Percentiles rank a stretch among this genome's conserved stretches.
Conservation (phyloP, 108 stramenopile species). For the Stephanodiscus triporus region DNA sequence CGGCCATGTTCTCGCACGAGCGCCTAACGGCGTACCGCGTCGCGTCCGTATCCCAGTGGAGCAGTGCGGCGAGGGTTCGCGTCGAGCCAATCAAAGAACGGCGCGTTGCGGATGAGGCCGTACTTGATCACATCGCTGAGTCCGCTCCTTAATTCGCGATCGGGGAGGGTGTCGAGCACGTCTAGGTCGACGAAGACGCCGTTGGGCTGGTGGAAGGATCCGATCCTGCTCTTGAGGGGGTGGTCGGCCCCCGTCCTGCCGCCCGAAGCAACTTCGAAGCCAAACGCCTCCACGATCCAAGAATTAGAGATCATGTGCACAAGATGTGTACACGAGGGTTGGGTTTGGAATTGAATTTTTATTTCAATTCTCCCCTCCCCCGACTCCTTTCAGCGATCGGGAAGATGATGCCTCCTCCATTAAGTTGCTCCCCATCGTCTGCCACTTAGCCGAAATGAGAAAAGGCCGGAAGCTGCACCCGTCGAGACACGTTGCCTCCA, state of each 20-base stretch:
- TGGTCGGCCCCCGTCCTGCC: conserved; percentile 99
- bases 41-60: conserved; percentile 77
- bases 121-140: conserved; percentile 97
- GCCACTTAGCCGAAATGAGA: no score
- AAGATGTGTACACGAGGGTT: no score
- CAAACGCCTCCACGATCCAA: no score
- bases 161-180: conserved; percentile 85
- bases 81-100: conserved; percentile 95
- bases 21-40: conserved; percentile 84
- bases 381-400: no score
- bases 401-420: no score
- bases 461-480: no score
- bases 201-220: conserved; percentile 97
- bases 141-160: conserved; percentile 93
- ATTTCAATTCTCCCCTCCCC: no score
- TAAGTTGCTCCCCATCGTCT: no score
- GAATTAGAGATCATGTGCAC: no score
- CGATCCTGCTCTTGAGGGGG: conserved; percentile 97
- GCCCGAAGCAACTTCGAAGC: conserved; percentile 73
- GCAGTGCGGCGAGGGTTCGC: conserved; percentile 78
- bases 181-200: conserved; percentile 92
- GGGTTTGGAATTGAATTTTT: no score
- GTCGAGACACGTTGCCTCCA: no score
- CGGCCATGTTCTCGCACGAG: conserved; percentile 95
- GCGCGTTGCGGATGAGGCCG: conserved; percentile 89